Conservation (phyloP, 2,329 filamentous ascomycete genomes). For the Aspergillus uvarum region DNA sequence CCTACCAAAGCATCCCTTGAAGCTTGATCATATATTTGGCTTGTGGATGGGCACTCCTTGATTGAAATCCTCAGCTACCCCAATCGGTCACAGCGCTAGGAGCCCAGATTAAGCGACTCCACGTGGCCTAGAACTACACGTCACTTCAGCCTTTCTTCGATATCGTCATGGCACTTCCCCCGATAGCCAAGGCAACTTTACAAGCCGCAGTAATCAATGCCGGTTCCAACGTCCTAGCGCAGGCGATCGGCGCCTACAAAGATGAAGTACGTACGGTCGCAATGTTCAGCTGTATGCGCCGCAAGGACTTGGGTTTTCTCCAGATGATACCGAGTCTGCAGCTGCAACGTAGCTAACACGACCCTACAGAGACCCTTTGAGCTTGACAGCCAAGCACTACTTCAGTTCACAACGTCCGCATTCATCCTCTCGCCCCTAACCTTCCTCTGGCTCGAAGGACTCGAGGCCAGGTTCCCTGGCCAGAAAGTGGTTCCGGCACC, state of each 20-base stretch:
- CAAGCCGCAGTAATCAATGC: constrained; percentile 55
- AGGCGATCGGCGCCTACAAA: constrained; percentile 54
- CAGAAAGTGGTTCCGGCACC: constrained; percentile 17
- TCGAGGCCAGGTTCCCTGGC: constrained; percentile 56
- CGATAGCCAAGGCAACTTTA: constrained; percentile 54
- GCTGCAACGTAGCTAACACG: background rate
- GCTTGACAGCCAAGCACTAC: constrained; percentile 51
- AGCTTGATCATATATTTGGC: too few relatives aligned
- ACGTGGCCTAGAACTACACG: background rate
- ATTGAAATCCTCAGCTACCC: background rate
- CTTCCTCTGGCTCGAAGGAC: constrained; percentile 58
- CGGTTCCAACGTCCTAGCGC: constrained; percentile 56
- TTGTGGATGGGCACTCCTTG: too few relatives aligned
- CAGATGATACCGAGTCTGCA: background rate
- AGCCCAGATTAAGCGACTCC: background rate
- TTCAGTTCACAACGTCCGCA: constrained; percentile 56
- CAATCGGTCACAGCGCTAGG: background rate
- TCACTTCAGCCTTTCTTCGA: background rate
- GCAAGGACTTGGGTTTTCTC: background rate
- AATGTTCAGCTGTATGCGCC: background rate
- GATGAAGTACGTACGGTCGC: constrained; percentile 36
- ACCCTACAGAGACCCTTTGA: constrained; percentile 41
- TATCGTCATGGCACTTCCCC: constrained; percentile 38
- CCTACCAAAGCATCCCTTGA: too few relatives aligned
- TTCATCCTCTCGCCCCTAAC: constrained; percentile 58